Base-by-base conservation (phyloP, 2,329 filamentous ascomycete species). In the Penicillium sp. region DNA sequence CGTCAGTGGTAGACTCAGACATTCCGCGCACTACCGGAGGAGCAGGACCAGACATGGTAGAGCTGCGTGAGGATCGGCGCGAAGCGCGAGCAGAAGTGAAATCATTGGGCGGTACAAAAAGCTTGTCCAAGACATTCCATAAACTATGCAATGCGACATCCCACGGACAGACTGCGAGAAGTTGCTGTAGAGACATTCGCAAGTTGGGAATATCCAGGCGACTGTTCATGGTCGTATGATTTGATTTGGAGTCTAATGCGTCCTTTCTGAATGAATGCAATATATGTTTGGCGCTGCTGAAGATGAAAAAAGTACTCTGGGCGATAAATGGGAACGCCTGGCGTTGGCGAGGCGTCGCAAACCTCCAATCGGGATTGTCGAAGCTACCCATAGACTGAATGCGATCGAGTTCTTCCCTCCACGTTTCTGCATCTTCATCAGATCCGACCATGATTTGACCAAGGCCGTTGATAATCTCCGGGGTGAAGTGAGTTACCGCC, bases 261-360 rank as follows among this genome's bases (percentile, higher is more conserved):
- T 62, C 58, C 23, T 52, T 56, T 46, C 67, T 62, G 60, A 78
- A 77, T 7, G 76, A 78, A 32, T 55, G 63, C 4, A 77, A 45
- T 8, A 79, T 67, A 39, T 75, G 70, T 24, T 59, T 66, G 18
- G 72, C 67, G 45, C 64, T 71, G 54, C 75, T 71, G 37, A 79
- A 54, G 12, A 74, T 68, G 53, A 73, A 79, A 51, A 71, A 74
- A 1, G 77, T 66, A 47, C 75, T 78, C 53, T 78, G 77, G 7
- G 69, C 65, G 44, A 77, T 53, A 52, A 77, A 78, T 4, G 71
- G 63, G 44, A 73, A 75, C 13, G 62, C 67, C 36, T 69, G 58
- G 15, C 69, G 69, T 50, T 75, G 73, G 4, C 62, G 61, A 32
- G 54, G 49, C n/a, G 71, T 71, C 37, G 73, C 70, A 59, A 67